These are phyloP conservation scores for Ceratocystis diversiconidia DNA, from an alignment of 2,329 filamentous ascomycete species.

Conservation along the genomic window DNA sequence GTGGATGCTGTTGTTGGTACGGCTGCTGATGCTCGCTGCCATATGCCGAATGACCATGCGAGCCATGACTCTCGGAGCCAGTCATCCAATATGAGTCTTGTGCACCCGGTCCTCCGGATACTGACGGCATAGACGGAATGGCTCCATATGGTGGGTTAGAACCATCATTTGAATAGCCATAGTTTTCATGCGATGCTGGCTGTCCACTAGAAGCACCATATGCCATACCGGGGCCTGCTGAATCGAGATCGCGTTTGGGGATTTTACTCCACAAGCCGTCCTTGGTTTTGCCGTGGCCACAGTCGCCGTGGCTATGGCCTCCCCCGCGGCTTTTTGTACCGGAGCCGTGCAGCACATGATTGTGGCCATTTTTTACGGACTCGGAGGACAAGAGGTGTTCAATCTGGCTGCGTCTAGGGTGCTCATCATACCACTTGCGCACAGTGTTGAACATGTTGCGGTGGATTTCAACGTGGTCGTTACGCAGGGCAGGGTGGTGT, in stretches of 20 bases:
- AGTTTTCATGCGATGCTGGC: neutral
- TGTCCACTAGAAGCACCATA: slow-evolving; percentile 3
- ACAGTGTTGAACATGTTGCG: slow-evolving; percentile 81
- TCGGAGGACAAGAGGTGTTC: slow-evolving; percentile 67
- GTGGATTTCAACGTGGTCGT: slow-evolving; percentile 65
- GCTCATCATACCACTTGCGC: slow-evolving; percentile 60
- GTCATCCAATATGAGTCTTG: slow-evolving; percentile 16
- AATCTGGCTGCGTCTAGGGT: slow-evolving; percentile 51
- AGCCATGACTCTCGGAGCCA: neutral
- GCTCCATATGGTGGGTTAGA: slow-evolving; percentile 5
- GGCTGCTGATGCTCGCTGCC: neutral
- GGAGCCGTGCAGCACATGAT: slow-evolving; percentile 45
- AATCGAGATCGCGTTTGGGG: slow-evolving; percentile 38
- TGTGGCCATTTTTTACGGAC: slow-evolving; percentile 68
- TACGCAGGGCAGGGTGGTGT: slow-evolving; percentile 76
- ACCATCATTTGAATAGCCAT: slow-evolving; percentile 13
- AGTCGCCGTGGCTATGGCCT: slow-evolving; percentile 31
- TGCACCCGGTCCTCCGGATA: neutral
- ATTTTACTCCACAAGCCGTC: slow-evolving; percentile 50
- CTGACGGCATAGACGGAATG: neutral
- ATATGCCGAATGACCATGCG: neutral
- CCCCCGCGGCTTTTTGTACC: slow-evolving; percentile 26
- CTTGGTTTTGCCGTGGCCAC: slow-evolving; percentile 42
- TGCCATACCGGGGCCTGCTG: slow-evolving; percentile 5
- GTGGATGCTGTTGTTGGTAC: slow-evolving; percentile 4